Conservation (phyloP, 306 rosid species). For the Glycine tomentella region DNA sequence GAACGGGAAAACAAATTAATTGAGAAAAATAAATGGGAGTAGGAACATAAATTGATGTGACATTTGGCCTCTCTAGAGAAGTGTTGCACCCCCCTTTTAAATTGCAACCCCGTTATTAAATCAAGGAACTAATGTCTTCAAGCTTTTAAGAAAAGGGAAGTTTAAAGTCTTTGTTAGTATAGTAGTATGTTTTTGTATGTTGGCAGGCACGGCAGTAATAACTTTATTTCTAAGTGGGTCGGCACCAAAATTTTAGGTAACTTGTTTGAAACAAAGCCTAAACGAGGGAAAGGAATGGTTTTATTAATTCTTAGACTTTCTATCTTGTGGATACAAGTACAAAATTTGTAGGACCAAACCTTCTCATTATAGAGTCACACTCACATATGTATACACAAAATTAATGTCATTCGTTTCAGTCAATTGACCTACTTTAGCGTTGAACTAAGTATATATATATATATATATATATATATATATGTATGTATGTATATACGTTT, state of each 20-base stretch:
- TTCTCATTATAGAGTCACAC: background rate
- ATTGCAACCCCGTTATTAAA: conserved; percentile 42
- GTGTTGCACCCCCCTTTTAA: background rate
- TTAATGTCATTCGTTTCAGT: conserved; percentile 29
- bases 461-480: background rate
- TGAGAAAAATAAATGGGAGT: conserved; percentile 1
- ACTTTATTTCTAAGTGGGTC: conserved; percentile 33
- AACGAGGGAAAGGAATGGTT: background rate
- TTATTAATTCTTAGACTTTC: conserved; percentile 34
- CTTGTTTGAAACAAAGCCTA: conserved; percentile 48
- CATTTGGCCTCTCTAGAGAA: conserved; percentile 26
- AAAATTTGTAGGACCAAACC: conserved; percentile 49
- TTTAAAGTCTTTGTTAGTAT: conserved; percentile 14
- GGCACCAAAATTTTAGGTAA: conserved; percentile 43
- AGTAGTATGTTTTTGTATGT: background rate
- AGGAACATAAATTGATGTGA: conserved; percentile 43
- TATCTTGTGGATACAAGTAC: conserved; percentile 25
- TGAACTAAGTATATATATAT: conserved; percentile 25
- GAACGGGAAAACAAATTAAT: conserved; percentile 34
- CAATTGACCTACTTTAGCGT: conserved; percentile 49
- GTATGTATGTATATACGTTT: background rate
- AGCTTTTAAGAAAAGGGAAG: conserved; percentile 14
- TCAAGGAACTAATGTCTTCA: conserved; percentile 54
- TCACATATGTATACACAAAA: background rate
- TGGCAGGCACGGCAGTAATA: no score